These are phyloP conservation scores for Nyssa sinensis DNA, from an alignment of 148 eudicot species.

Conservation along the genomic window DNA sequence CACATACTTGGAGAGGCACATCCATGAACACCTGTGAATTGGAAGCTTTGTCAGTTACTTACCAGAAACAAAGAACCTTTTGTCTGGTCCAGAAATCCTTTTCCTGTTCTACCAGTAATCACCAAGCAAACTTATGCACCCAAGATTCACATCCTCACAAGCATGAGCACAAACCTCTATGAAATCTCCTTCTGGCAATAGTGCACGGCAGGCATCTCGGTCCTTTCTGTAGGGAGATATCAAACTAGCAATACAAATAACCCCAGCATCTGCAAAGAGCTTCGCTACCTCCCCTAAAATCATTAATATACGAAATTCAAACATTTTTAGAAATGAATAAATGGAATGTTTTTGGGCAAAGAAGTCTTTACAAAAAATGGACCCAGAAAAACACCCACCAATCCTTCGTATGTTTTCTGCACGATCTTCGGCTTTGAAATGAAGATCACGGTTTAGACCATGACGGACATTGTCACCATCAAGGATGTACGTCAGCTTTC, in stretches of 20 bases:
- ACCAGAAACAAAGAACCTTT: slow-evolving; percentile 1
- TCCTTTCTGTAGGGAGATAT: slow-evolving; percentile 93
- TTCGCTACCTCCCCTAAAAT: slow-evolving; percentile 95
- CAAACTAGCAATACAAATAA: slow-evolving; percentile 94
- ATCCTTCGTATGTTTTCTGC: slow-evolving; percentile 86
- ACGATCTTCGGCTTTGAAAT: slow-evolving; percentile 82
- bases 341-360: neutral
- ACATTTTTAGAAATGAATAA: neutral
- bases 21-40: slow-evolving; percentile 86
- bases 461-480: slow-evolving; percentile 98
- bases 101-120: neutral
- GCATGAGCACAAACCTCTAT: slow-evolving; percentile 50
- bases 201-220: slow-evolving; percentile 74
- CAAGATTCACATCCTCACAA: slow-evolving; percentile 7
- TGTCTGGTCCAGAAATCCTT: neutral
- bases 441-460: slow-evolving; percentile 78
- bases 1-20: slow-evolving; percentile 83
- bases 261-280: slow-evolving; percentile 93
- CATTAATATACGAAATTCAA: too few relatives aligned
- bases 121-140: slow-evolving; percentile 7
- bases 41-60: slow-evolving; percentile 11
- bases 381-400: slow-evolving; percentile 46
- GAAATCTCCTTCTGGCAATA: slow-evolving; percentile 58
- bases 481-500: slow-evolving; percentile 81
- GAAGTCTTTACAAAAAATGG: neutral